Percentiles rank a stretch among this genome's conserved stretches.
Conservation (phyloP, 163 green algal species). For the Prototheca stagnorum region DNA sequence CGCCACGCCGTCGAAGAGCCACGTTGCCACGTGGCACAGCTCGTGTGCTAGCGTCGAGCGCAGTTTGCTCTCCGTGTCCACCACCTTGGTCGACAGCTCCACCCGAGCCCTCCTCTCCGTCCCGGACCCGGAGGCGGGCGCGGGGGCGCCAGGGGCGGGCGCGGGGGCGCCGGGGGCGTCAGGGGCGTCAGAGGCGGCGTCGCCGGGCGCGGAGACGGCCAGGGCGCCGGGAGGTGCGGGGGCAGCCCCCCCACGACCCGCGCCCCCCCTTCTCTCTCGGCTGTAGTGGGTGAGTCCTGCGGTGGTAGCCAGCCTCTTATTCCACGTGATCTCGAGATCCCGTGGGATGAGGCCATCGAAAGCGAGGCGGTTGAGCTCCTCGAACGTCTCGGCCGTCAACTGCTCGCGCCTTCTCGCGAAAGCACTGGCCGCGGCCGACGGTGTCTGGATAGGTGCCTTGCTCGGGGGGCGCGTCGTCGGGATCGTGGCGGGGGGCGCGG, state of each 20-base stretch:
- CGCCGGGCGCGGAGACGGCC: background rate
- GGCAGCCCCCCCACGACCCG: too few relatives aligned
- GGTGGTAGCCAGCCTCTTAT: slow-evolving; percentile 40
- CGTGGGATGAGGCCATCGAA: slow-evolving; percentile 33
- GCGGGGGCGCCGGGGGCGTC: background rate
- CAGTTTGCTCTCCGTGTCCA: slow-evolving; percentile 38
- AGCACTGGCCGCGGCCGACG: slow-evolving; percentile 2
- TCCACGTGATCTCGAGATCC: slow-evolving; percentile 49
- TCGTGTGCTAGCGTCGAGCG: slow-evolving; percentile 45
- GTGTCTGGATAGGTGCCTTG: too few relatives aligned
- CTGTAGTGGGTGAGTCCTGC: slow-evolving; percentile 41
- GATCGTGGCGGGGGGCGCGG: too few relatives aligned
- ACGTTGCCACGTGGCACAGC: slow-evolving; percentile 50
- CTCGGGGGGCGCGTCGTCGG: too few relatives aligned
- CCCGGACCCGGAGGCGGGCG: background rate
- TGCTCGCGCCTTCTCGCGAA: slow-evolving; percentile 12
- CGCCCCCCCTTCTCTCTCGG: too few relatives aligned
- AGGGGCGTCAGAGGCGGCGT: background rate
- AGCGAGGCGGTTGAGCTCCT: slow-evolving; percentile 31
- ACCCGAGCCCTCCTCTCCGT: slow-evolving; percentile 15
- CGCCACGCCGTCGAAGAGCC: slow-evolving; percentile 40
- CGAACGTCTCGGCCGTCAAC: slow-evolving; percentile 17
- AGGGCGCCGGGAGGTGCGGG: background rate
- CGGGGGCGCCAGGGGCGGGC: background rate
- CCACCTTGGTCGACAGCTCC: slow-evolving; percentile 49